These are phyloP conservation scores for Russula ochroleuca DNA, from an alignment of 768 basidiomycete species.

Conservation along the genomic window DNA sequence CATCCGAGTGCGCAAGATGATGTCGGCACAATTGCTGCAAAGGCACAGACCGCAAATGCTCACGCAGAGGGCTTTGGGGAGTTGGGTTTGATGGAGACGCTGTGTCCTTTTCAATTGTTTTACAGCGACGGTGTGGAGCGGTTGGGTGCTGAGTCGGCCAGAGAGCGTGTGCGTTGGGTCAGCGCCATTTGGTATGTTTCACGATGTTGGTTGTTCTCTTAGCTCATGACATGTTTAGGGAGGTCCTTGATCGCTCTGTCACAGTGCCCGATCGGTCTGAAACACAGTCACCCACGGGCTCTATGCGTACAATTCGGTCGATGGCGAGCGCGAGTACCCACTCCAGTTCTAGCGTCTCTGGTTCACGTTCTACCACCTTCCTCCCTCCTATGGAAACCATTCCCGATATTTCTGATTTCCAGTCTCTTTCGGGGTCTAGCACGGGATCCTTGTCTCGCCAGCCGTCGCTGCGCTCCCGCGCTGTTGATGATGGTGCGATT, in stretches of 20 bases:
- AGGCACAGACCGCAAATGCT: constrained; percentile 49
- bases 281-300: constrained; percentile 50
- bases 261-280: constrained; percentile 45
- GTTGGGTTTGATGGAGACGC: constrained; percentile 55
- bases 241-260: constrained; percentile 65
- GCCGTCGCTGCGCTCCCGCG: constrained; percentile 55
- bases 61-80: constrained; percentile 39
- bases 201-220: not conserved
- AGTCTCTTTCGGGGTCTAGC: constrained; percentile 45
- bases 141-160: constrained; percentile 80
- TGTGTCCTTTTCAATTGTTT: constrained; percentile 88
- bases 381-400: constrained; percentile 70
- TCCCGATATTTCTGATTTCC: constrained; percentile 65
- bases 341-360: constrained; percentile 53
- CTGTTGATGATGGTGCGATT: constrained; percentile 71
- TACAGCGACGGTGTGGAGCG: constrained; percentile 89
- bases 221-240: constrained; percentile 46
- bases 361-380: constrained; percentile 72
- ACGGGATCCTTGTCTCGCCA: constrained; percentile 39
- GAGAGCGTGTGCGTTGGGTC: constrained; percentile 88
- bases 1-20: constrained; percentile 82
- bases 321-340: constrained; percentile 42
- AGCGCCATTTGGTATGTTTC: constrained; percentile 73
- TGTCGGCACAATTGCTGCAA: constrained; percentile 80
- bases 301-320: constrained; percentile 67